Conservation (phyloP, 2,329 filamentous ascomycete species). For the Neonectria punicea region DNA sequence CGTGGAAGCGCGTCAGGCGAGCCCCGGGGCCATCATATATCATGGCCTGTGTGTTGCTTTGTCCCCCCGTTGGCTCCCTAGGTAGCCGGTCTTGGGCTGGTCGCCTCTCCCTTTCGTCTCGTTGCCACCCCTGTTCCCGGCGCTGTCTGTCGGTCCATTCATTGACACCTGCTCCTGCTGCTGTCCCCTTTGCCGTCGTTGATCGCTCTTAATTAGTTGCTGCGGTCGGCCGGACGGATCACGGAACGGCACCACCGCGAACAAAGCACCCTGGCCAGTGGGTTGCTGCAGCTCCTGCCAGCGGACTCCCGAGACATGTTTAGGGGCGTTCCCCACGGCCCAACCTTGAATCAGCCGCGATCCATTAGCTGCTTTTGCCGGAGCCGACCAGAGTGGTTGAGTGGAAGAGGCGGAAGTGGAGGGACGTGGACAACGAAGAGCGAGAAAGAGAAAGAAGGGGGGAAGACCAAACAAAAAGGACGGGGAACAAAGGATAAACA, state of each 20-base stretch:
- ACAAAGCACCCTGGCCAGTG: slow-evolving; percentile 36
- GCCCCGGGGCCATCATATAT: slow-evolving; percentile 16
- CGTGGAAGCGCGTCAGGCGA: not conserved
- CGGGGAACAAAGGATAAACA: slow-evolving; percentile 29
- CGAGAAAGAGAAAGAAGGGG: slow-evolving; percentile 9
- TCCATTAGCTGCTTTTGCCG: not conserved
- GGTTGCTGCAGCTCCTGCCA: slow-evolving; percentile 22
- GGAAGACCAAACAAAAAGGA: slow-evolving; percentile 15
- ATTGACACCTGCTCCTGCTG: not conserved
- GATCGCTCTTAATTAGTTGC: slow-evolving; percentile 15
- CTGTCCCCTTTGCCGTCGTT: slow-evolving; percentile 4
- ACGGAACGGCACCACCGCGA: slow-evolving; percentile 35
- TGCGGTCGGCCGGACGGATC: slow-evolving; percentile 30
- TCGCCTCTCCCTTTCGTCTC: not conserved
- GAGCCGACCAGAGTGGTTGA: not conserved
- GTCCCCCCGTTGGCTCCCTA: slow-evolving; percentile 7
- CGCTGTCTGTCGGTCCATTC: slow-evolving; percentile 3
- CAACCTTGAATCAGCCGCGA: slow-evolving; percentile 14
- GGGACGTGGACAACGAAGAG: not conserved
- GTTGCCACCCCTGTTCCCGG: not conserved
- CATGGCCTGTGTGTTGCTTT: slow-evolving; percentile 26
- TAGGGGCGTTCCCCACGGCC: slow-evolving; percentile 29
- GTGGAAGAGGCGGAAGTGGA: slow-evolving; percentile 5
- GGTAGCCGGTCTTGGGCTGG: not conserved
- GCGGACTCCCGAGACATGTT: slow-evolving; percentile 43